Evolutionary conservation across 2,329 filamentous ascomycete species (phyloP).

Genomic region (Diaporthe destruens): DNA sequence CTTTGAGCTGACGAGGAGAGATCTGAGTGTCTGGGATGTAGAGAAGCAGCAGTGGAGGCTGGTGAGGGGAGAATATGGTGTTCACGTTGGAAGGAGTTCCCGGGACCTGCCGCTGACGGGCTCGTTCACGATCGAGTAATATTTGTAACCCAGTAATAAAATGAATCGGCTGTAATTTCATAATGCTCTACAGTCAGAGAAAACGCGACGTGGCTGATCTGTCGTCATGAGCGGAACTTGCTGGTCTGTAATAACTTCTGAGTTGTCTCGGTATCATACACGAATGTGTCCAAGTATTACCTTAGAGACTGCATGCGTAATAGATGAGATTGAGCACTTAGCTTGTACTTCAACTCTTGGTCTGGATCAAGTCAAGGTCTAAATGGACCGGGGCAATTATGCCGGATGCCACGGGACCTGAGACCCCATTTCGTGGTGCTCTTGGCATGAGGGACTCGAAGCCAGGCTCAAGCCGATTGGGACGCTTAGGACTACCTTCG

Average conservation of each 20-base stretch:
- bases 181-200: neutral
- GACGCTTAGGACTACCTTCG: conserved; percentile 21
- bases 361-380: neutral
- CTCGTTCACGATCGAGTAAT: conserved; percentile 46
- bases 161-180: too few species aligned
- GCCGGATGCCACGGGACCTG: neutral
- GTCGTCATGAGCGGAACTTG: neutral
- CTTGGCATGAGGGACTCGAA: conserved; percentile 27
- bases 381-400: conserved; percentile 27
- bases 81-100: conserved; percentile 63
- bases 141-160: conserved; percentile 8
- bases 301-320: neutral
- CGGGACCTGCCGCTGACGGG: conserved; percentile 58
- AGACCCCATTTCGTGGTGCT: conserved; percentile 8
- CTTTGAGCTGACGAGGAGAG: conserved; percentile 70
- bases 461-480: conserved; percentile 28
- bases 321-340: neutral
- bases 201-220: too few species aligned
- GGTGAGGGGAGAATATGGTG: conserved; percentile 56
- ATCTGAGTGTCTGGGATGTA: conserved; percentile 76
- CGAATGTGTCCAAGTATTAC: neutral
- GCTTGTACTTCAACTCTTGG: neutral
- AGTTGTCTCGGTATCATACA: too few species aligned
- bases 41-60: conserved; percentile 71
- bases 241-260: too few species aligned